These are phyloP conservation scores for Knufia petricola DNA, from an alignment of 2,329 filamentous ascomycete species.

Conservation along the genomic window DNA sequence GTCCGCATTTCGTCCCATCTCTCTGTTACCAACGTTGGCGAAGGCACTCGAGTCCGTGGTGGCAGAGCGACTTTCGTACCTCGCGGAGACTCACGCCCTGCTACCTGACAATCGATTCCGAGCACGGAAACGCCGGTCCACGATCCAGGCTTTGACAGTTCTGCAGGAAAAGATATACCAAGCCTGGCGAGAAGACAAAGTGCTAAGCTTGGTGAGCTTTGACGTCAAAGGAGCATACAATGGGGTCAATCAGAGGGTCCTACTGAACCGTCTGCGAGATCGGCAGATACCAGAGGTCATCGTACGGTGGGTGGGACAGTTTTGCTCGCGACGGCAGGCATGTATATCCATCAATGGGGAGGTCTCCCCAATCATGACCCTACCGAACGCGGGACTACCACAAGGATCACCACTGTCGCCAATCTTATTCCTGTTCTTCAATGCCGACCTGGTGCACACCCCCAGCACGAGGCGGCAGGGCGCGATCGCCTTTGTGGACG, in stretches of 20 bases:
- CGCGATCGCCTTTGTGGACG: constrained; percentile 26
- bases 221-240: constrained; percentile 36
- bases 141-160: not conserved
- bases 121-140: not conserved
- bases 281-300: constrained; percentile 21
- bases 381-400: constrained; percentile 18
- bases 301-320: constrained; percentile 24
- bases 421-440: constrained; percentile 32
- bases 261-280: constrained; percentile 27
- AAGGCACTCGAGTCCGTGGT: constrained; percentile 18
- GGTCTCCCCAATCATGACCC: too few species aligned
- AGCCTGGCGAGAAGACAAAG: not conserved
- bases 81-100: constrained; percentile 9
- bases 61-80: constrained; percentile 12
- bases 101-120: not conserved
- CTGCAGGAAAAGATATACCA: constrained; percentile 9
- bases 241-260: constrained; percentile 29
- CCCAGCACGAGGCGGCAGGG: constrained; percentile 25
- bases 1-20: constrained; percentile 23
- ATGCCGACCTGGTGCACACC: constrained; percentile 29
- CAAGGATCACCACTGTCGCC: constrained; percentile 30
- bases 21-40: constrained; percentile 20
- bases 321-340: constrained; percentile 17
- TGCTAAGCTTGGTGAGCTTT: constrained; percentile 19
- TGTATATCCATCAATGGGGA: too few species aligned